A percentile compares a stretch with the other conserved stretches of the same genome.
Evolutionary conservation across 2,329 filamentous ascomycete genomes (phyloP).

Genomic region (Xylariaceae sp.): DNA sequence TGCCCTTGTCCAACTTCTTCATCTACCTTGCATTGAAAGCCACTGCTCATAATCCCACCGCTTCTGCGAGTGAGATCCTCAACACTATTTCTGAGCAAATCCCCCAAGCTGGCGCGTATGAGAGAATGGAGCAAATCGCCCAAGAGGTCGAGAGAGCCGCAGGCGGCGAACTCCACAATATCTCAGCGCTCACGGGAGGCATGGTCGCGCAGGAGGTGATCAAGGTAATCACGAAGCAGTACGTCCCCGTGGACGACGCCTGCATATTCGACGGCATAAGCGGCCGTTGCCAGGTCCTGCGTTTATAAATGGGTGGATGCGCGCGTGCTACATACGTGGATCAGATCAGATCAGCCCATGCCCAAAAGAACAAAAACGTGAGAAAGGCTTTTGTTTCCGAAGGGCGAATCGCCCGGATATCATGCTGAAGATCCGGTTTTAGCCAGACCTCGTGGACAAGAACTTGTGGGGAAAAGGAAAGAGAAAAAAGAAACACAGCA

Average conservation of each 20-base stretch:
- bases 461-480: constrained; percentile 24
- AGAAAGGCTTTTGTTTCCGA: constrained; percentile 19
- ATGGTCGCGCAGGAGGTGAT: constrained; percentile 97
- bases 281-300: constrained; percentile 55
- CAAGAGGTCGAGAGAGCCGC: constrained; percentile 69
- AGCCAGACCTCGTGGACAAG: constrained; percentile 27
- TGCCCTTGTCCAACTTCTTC: constrained; percentile 57
- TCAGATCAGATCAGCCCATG: too few relatives aligned
- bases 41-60: constrained; percentile 41
- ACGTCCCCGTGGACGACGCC: constrained; percentile 65
- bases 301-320: constrained; percentile 39
- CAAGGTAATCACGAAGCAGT: constrained; percentile 75
- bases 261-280: constrained; percentile 65
- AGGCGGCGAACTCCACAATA: constrained; percentile 87
- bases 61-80: constrained; percentile 51
- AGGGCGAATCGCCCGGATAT: constrained; percentile 28
- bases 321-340: neutral
- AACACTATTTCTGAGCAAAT: constrained; percentile 38
- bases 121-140: constrained; percentile 49
- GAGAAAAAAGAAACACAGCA: too few relatives aligned
- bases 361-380: neutral
- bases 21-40: constrained; percentile 63
- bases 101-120: constrained; percentile 44
- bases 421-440: constrained; percentile 30
- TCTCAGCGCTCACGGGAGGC: constrained; percentile 79